Conservation (phyloP, 2,329 filamentous ascomycete species). For the Colletotrichum cuscutae region DNA sequence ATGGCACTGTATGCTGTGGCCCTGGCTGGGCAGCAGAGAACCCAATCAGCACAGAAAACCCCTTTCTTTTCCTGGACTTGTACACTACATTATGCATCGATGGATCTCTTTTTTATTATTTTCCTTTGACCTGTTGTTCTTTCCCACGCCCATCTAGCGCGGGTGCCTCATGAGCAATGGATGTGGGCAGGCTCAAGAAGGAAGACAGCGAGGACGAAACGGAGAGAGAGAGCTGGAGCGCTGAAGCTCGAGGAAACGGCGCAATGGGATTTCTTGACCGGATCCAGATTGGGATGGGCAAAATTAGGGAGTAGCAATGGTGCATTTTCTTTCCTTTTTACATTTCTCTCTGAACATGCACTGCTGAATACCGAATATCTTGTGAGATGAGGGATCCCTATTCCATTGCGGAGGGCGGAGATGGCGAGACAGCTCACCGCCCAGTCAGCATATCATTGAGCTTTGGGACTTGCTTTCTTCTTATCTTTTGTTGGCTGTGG, state of each 20-base stretch:
- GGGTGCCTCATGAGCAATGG: not conserved
- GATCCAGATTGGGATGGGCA: not conserved
- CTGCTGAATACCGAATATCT: too few relatives aligned
- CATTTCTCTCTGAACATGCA: not conserved
- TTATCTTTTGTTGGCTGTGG: not conserved
- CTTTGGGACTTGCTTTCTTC: not conserved
- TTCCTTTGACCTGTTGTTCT: not conserved
- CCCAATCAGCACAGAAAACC: not conserved
- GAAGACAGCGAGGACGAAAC: not conserved
- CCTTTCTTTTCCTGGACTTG: not conserved
- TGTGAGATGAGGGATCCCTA: too few relatives aligned
- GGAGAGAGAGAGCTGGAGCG: not conserved
- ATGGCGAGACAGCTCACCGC: not conserved
- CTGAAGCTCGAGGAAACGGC: slow-evolving; percentile 4
- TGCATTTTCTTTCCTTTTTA: slow-evolving; percentile 1
- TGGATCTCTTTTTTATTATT: not conserved
- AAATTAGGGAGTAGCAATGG: not conserved
- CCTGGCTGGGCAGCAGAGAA: not conserved
- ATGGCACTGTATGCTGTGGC: not conserved
- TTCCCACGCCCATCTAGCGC: not conserved
- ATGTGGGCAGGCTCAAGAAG: not conserved
- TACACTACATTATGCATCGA: slow-evolving; percentile 25
- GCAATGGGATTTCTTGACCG: not conserved
- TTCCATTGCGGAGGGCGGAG: too few relatives aligned
- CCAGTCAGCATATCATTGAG: not conserved